phyloP scores from a whole-genome alignment of 2,329 filamentous ascomycete species.

The Ophiocordyceps robertsii region DNA sequence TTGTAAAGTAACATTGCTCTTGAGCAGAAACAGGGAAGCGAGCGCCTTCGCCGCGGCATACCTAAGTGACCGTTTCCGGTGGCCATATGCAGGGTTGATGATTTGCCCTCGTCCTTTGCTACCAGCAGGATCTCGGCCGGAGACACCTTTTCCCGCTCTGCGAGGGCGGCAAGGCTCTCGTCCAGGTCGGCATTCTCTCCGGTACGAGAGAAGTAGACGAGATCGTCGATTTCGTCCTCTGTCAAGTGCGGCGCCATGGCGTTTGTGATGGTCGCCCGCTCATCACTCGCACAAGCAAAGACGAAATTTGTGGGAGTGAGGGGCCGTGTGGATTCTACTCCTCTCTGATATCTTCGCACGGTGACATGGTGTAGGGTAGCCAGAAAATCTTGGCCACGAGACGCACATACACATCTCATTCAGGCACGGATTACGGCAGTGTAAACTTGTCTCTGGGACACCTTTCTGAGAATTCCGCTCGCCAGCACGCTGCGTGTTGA shows the following conservation, averaged over 20 bases:
- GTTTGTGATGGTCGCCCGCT: background rate
- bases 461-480: too few relatives aligned
- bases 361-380: background rate
- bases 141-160: conserved; percentile 44
- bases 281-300: background rate
- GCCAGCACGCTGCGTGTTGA: too few relatives aligned
- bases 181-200: conserved; percentile 63
- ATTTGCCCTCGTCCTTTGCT: conserved; percentile 61
- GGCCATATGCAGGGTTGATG: conserved; percentile 83
- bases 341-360: background rate
- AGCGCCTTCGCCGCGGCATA: conserved; percentile 34
- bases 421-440: too few relatives aligned
- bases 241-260: conserved; percentile 41
- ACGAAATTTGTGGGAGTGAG: background rate
- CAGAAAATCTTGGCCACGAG: too few relatives aligned
- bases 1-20: background rate
- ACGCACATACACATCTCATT: too few relatives aligned
- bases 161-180: conserved; percentile 42
- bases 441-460: too few relatives aligned
- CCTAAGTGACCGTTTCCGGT: conserved; percentile 79
- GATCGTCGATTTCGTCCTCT: conserved; percentile 78
- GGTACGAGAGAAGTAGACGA: conserved; percentile 73
- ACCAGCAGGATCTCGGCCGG: conserved; percentile 52
- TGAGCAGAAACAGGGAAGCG: background rate
- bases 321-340: background rate